Base-by-base conservation (phyloP, 306 rosid genomes). In the Psophocarpus tetragonolobus region DNA sequence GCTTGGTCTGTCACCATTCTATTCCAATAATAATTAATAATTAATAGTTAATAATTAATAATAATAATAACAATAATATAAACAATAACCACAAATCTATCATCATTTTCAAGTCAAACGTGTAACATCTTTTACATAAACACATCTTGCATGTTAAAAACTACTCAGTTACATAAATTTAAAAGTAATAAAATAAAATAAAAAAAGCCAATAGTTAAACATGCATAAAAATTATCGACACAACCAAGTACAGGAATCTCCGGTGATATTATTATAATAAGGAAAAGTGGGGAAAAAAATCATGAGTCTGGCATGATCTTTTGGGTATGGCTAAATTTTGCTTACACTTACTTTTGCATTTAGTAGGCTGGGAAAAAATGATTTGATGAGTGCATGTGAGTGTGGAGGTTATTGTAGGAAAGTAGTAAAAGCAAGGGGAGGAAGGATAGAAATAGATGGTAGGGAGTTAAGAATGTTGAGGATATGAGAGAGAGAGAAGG, bases 171-270 rank as follows among this genome's bases (percentile, higher is more conserved):
- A 39, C 45, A n/a, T 71, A 15, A 44, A 41, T 42, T 58, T 26
- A 41, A 17, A 8, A 41, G 24, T 11, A 30, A 61, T 12, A 42
- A 27, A 58, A n/a, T 24, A 21, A 44, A 6, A 53, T 11, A 24
- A 53, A 23, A 51, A 32, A 61, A 17, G 14, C 1, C 27, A 6
- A 53, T 6, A 45, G 1, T 54, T 3, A 63, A 62, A 17, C 5
- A 54, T 9, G 23, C 72, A 51, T n/a, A 63, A 56, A 48, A 84
- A 76, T 44, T 17, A 82, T 73, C 50, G 61, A 81, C 83, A 76
- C 81, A 35, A 29, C 0, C 72, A 78, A 69, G 90, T 78, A 88
- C 91, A 85, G 82, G 86, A 92, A 90, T 89, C 86, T 80, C 91
- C 90, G 86, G 91, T 69, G 11, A 75, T 44, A 82, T 69, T 42